Evolutionary conservation across 2,329 filamentous ascomycete species (phyloP).

Genomic region (Sclerotinia borealis): DNA sequence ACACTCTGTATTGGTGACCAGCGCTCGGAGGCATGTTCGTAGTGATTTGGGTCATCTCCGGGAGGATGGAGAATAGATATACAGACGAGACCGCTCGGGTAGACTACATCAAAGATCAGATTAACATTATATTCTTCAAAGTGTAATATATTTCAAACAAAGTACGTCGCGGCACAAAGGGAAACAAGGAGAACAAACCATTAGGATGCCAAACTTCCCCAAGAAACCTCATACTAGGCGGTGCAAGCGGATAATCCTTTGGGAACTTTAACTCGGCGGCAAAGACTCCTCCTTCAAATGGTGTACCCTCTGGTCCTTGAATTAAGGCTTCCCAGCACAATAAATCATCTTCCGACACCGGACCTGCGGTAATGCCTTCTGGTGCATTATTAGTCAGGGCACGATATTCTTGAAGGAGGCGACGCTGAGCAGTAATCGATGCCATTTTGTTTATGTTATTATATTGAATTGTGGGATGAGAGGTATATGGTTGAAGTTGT

Average conservation of each 20-base stretch:
- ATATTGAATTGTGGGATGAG: background rate
- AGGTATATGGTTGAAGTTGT: background rate
- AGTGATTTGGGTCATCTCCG: conserved; percentile 96
- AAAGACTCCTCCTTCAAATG: conserved; percentile 93
- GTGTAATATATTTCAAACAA: background rate
- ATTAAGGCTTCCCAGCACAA: conserved; percentile 96
- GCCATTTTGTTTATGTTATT: conserved; percentile 39
- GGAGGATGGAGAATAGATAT: conserved; percentile 97
- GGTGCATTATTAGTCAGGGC: conserved; percentile 88
- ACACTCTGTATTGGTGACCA: conserved; percentile 97
- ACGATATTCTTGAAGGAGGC: conserved; percentile 94
- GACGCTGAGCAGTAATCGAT: conserved; percentile 60
- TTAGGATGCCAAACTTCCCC: conserved; percentile 96
- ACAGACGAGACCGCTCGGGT: conserved; percentile 85
- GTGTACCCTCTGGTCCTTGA: conserved; percentile 89
- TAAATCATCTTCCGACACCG: conserved; percentile 88
- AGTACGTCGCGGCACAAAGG: background rate
- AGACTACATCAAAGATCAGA: conserved; percentile 52
- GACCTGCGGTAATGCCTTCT: conserved; percentile 95
- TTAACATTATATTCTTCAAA: background rate
- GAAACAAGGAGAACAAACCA: conserved; percentile 46
- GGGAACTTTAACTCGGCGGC: conserved; percentile 93
- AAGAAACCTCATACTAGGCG: conserved; percentile 92
- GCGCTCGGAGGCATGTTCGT: conserved; percentile 90
- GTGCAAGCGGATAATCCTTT: conserved; percentile 92